Evolutionary conservation across 2,329 filamentous ascomycete species (phyloP).

Genomic region (Stagonosporopsis cucurbitacearum): DNA sequence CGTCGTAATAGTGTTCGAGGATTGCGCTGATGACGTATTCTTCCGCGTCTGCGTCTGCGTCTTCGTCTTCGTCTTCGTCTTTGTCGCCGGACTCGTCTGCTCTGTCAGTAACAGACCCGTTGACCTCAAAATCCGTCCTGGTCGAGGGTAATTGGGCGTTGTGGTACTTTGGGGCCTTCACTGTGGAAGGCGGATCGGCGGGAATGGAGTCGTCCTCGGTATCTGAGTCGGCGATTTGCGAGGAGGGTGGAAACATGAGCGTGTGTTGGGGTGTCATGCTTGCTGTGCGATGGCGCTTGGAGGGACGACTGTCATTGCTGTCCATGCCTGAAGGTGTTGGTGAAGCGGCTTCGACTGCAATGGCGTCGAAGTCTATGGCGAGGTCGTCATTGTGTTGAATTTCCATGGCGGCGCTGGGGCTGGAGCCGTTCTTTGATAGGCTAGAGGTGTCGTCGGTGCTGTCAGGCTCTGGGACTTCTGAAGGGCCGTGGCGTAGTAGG

Average conservation of each 20-base stretch:
- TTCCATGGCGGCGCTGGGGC: constrained; percentile 23
- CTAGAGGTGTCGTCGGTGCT: constrained; percentile 5
- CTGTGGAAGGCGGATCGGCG: neutral
- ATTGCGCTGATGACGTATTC: constrained; percentile 42
- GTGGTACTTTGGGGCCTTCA: neutral
- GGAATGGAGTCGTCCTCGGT: neutral
- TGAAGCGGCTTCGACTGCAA: neutral
- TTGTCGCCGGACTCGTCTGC: too few species aligned
- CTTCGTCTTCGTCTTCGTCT: neutral
- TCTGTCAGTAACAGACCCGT: too few species aligned
- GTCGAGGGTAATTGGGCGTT: neutral
- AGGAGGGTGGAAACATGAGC: constrained; percentile 3
- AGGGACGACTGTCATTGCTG: neutral
- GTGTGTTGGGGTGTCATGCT: constrained; percentile 12
- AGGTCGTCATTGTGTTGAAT: constrained; percentile 12
- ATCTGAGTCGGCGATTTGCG: constrained; percentile 1
- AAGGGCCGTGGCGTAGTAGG: constrained; percentile 2
- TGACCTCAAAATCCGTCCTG: too few species aligned
- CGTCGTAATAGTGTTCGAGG: constrained; percentile 31
- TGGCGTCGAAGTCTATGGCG: neutral
- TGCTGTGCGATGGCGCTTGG: constrained; percentile 25
- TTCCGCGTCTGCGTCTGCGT: constrained; percentile 21
- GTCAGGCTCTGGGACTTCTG: constrained; percentile 14
- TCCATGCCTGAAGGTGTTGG: neutral
- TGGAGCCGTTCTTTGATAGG: constrained; percentile 13